These are phyloP conservation scores for Trebouxia sp. DNA, from an alignment of 139 green algal genomes.

Conservation along the genomic window DNA sequence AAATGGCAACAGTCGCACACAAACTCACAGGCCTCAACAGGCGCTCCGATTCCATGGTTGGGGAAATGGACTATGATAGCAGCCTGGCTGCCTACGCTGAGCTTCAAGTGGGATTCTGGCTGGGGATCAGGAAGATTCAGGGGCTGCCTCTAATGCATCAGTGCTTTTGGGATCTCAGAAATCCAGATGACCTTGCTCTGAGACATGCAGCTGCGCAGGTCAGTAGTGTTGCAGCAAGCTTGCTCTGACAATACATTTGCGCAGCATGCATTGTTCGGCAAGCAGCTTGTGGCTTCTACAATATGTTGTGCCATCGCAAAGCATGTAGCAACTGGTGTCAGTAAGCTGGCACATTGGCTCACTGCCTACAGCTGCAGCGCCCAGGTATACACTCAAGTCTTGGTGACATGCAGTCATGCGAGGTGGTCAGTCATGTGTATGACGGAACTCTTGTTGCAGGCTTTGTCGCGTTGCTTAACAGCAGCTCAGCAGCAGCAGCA, in stretches of 20 bases:
- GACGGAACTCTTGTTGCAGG: neutral
- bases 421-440: neutral
- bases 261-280: constrained; percentile 19
- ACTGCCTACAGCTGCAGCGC: too few relatives aligned
- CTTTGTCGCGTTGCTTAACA: constrained; percentile 44
- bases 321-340: too few relatives aligned
- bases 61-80: constrained; percentile 67
- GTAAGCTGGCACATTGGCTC: too few relatives aligned
- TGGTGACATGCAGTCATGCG: neutral
- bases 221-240: too few relatives aligned
- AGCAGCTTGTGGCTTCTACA: neutral
- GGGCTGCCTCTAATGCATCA: constrained; percentile 66
- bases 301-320: too few relatives aligned
- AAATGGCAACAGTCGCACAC: constrained; percentile 31
- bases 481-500: neutral
- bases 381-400: too few relatives aligned
- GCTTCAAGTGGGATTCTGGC: constrained; percentile 55
- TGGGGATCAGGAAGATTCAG: constrained; percentile 28
- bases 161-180: constrained; percentile 65
- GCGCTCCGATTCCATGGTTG: constrained; percentile 50
- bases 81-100: constrained; percentile 65
- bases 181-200: constrained; percentile 69
- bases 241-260: constrained; percentile 68
- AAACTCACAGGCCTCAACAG: constrained; percentile 55
- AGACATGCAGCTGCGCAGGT: constrained; percentile 65